phyloP scores from a whole-genome alignment of 1,284 basidiomycete species.

The Mycosarcoma mackinlayi region DNA sequence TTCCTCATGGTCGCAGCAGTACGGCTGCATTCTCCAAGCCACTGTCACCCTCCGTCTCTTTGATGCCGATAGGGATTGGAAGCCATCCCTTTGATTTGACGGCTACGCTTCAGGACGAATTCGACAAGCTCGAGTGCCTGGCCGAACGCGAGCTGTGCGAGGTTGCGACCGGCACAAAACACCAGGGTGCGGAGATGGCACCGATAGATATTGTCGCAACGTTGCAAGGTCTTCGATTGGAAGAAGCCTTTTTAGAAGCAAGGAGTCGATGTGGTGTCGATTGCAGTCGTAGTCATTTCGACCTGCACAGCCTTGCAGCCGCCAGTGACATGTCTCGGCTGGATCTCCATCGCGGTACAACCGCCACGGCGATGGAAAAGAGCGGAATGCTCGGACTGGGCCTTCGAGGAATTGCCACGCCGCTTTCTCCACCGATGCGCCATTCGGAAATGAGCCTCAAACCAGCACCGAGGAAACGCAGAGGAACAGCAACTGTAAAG shows the following conservation, averaged over 20 bases:
- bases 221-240: conserved; percentile 7
- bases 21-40: background rate
- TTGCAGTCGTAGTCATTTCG: conserved; percentile 16
- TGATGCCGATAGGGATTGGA: background rate
- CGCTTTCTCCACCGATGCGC: background rate
- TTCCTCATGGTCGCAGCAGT: background rate
- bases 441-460: conserved; percentile 1
- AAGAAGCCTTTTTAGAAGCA: conserved; percentile 24
- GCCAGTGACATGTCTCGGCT: background rate
- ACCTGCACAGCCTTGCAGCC: background rate
- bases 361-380: background rate
- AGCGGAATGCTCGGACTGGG: background rate
- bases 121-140: conserved; percentile 43
- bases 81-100: background rate
- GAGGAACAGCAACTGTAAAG: background rate
- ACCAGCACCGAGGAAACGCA: conserved; percentile 11
- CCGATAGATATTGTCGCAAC: background rate
- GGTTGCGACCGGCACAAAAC: background rate
- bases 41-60: background rate
- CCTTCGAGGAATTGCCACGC: background rate
- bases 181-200: background rate
- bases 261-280: conserved; percentile 26
- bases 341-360: background rate
- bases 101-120: conserved; percentile 24
- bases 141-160: conserved; percentile 21